A percentile compares a stretch with the other conserved stretches of the same genome.
Conservation (phyloP, 768 basidiomycete genomes). For the Ephemerocybe angulata region DNA sequence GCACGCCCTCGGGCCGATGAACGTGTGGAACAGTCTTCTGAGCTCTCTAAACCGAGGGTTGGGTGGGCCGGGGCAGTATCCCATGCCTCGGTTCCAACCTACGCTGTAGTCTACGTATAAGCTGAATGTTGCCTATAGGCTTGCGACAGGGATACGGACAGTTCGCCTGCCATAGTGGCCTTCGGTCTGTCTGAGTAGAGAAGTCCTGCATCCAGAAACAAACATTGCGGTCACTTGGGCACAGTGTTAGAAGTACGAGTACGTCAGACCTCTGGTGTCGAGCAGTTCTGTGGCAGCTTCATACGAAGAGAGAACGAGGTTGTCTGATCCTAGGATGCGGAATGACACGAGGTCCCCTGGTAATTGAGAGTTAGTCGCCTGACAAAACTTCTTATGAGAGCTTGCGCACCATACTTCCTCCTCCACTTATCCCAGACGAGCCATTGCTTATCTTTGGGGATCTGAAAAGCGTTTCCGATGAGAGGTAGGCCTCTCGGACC, state of each 20-base stretch:
- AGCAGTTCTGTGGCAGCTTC: conserved; percentile 25
- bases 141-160: conserved; percentile 28
- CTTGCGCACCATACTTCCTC: conserved; percentile 4
- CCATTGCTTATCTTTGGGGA: conserved; percentile 10
- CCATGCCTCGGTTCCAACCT: conserved; percentile 32
- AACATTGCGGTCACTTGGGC: too few relatives aligned
- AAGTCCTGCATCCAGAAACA: conserved; percentile 15
- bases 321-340: conserved; percentile 22
- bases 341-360: conserved; percentile 25
- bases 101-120: conserved; percentile 15
- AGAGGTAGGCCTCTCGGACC: conserved; percentile 10
- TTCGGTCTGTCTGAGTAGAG: conserved; percentile 11
- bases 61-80: conserved; percentile 29
- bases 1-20: conserved; percentile 29
- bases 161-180: conserved; percentile 9
- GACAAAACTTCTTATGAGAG: not conserved
- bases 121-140: conserved; percentile 20
- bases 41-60: conserved; percentile 32
- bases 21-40: conserved; percentile 28
- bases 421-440: conserved; percentile 8
- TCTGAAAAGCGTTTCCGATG: conserved; percentile 6
- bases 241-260: not conserved
- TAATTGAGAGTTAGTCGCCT: not conserved
- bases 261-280: conserved; percentile 21
- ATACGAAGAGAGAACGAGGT: conserved; percentile 23